Percentiles rank a stretch among this genome's conserved stretches.
These are phyloP conservation scores for Batkoa obscura DNA, from an alignment of 371 early-diverging fungal genomes.

Conservation along the genomic window DNA sequence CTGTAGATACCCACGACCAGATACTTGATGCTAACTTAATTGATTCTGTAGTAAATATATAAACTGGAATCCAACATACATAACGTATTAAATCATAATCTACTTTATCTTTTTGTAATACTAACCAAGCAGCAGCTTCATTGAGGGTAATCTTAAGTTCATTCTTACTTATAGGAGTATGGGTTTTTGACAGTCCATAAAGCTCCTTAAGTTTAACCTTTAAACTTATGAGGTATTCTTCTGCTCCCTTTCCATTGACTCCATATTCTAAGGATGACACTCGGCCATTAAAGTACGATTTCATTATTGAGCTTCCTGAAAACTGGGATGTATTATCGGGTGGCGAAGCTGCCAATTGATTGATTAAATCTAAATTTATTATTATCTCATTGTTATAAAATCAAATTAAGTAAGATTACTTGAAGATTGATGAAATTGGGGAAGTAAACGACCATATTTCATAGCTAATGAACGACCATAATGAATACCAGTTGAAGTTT, in stretches of 20 bases:
- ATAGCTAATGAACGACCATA: slow-evolving; percentile 12
- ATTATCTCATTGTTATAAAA: neutral
- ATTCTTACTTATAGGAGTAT: slow-evolving; percentile 10
- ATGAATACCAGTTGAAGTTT: slow-evolving; percentile 8
- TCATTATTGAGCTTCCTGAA: neutral
- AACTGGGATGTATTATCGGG: slow-evolving; percentile 4
- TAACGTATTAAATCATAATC: slow-evolving; percentile 54
- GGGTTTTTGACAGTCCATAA: slow-evolving; percentile 40
- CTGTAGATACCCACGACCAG: slow-evolving; percentile 75
- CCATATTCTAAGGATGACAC: neutral
- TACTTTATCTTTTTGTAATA: slow-evolving; percentile 7
- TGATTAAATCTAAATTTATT: neutral
- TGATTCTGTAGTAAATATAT: slow-evolving; percentile 54
- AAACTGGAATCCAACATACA: slow-evolving; percentile 69
- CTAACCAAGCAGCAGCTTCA: slow-evolving; percentile 18
- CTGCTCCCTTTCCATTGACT: neutral
- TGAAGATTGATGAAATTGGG: neutral
- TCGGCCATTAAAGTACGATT: neutral
- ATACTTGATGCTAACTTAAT: slow-evolving; percentile 58
- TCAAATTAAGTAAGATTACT: neutral
- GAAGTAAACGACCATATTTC: slow-evolving; percentile 1
- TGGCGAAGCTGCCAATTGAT: neutral
- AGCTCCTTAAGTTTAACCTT: slow-evolving; percentile 26
- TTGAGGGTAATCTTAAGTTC: slow-evolving; percentile 24
- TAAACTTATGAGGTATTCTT: neutral